These are phyloP conservation scores for Penium margaritaceum DNA, from an alignment of 139 green algal species.

Conservation along the genomic window DNA sequence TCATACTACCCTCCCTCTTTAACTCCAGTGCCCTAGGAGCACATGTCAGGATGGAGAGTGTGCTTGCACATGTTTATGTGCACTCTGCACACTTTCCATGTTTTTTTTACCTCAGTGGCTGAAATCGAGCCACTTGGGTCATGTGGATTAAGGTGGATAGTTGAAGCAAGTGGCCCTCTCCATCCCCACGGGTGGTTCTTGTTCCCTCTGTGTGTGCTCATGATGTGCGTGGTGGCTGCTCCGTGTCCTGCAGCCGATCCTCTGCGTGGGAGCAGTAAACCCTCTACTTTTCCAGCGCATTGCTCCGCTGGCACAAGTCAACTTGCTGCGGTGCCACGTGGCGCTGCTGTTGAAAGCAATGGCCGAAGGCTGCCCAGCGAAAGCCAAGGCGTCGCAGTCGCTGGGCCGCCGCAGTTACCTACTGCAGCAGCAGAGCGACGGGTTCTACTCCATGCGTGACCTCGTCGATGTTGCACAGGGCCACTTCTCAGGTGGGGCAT, in stretches of 20 bases:
- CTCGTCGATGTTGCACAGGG: conserved; percentile 40
- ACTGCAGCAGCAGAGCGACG: conserved; percentile 24
- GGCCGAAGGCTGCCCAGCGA: neutral
- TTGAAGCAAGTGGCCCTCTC: too few relatives aligned
- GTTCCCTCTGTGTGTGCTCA: too few relatives aligned
- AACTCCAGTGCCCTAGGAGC: too few relatives aligned
- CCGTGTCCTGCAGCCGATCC: conserved; percentile 53
- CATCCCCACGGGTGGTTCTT: too few relatives aligned
- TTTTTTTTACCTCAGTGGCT: too few relatives aligned
- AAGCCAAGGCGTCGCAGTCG: neutral
- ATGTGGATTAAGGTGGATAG: too few relatives aligned
- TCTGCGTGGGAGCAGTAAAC: conserved; percentile 56
- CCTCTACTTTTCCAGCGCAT: conserved; percentile 49
- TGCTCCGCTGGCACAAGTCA: conserved; percentile 29
- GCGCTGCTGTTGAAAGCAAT: neutral
- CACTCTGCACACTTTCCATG: too few relatives aligned
- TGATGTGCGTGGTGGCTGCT: too few relatives aligned
- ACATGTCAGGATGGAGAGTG: too few relatives aligned
- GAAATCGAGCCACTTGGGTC: too few relatives aligned
- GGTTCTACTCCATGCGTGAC: conserved; percentile 42
- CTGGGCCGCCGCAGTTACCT: conserved; percentile 29
- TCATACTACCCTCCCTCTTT: too few relatives aligned
- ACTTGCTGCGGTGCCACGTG: conserved; percentile 5
- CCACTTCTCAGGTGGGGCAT: conserved; percentile 31
- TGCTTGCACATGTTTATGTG: too few relatives aligned